A percentile compares a stretch with the other conserved stretches of the same genome.
Conservation (phyloP, 495 filamentous ascomycete species). For the Penicillium pulvis region DNA sequence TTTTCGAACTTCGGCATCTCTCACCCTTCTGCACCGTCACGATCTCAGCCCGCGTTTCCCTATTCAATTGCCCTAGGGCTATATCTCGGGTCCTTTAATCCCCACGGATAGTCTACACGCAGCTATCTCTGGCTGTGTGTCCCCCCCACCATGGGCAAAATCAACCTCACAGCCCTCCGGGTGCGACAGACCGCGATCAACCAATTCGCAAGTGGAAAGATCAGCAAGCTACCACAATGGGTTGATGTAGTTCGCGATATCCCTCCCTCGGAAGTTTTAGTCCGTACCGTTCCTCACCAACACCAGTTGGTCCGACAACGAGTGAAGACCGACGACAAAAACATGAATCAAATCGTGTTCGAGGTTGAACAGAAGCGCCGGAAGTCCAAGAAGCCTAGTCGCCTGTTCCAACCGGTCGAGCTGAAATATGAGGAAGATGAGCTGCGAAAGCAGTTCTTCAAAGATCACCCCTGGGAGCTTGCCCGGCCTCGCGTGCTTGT, state of each 20-base stretch:
- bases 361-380: slow-evolving; percentile 41
- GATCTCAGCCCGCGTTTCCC: slow-evolving; percentile 2
- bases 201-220: slow-evolving; percentile 54
- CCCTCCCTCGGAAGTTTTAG: slow-evolving; percentile 77
- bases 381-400: slow-evolving; percentile 63
- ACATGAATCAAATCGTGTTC: slow-evolving; percentile 40
- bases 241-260: slow-evolving; percentile 69
- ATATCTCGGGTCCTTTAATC: neutral
- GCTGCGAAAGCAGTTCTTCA: slow-evolving; percentile 78
- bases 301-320: slow-evolving; percentile 59
- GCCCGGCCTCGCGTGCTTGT: slow-evolving; percentile 83
- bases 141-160: slow-evolving; percentile 59
- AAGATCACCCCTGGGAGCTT: slow-evolving; percentile 96
- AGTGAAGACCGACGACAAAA: slow-evolving; percentile 39
- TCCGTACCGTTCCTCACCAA: slow-evolving; percentile 67
- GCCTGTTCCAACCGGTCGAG: slow-evolving; percentile 75
- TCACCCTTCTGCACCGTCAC: slow-evolving; percentile 7
- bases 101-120: neutral
- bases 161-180: slow-evolving; percentile 71
- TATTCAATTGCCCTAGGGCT: neutral
- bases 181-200: slow-evolving; percentile 68
- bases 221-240: slow-evolving; percentile 67
- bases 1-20: slow-evolving; percentile 27
- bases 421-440: slow-evolving; percentile 85
- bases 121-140: slow-evolving; percentile 2